Percentiles rank a stretch among this genome's conserved stretches.
Evolutionary conservation across 306 rosid species (phyloP).

Genomic region (Gynostemma pentaphyllum): DNA sequence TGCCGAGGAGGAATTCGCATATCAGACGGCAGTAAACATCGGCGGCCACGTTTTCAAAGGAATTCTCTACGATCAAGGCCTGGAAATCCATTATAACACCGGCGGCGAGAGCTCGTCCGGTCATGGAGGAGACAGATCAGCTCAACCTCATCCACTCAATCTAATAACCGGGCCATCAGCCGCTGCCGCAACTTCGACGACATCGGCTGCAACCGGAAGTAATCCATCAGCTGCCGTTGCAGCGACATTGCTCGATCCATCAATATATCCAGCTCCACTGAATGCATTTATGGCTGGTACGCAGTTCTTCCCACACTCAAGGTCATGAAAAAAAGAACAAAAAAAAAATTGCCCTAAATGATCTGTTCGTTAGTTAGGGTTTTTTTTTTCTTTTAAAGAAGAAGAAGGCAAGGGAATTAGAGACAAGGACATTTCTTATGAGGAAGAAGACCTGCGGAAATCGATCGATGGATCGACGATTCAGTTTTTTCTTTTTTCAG

Average conservation of each 20-base stretch:
- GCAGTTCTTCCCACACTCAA: conserved; percentile 85
- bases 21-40: conserved; percentile 88
- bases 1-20: conserved; percentile 76
- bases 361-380: neutral
- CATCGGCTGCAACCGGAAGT: conserved; percentile 6
- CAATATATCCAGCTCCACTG: conserved; percentile 64
- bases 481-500: neutral
- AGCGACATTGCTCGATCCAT: conserved; percentile 45
- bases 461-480: conserved; percentile 6
- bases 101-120: conserved; percentile 51
- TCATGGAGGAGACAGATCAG: conserved; percentile 30
- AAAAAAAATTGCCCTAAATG: neutral
- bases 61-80: conserved; percentile 84
- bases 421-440: neutral
- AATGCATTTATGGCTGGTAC: conserved; percentile 94
- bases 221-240: neutral
- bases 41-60: conserved; percentile 95
- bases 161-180: conserved; percentile 25
- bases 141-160: conserved; percentile 38
- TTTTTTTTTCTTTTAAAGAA: neutral
- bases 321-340: conserved; percentile 28
- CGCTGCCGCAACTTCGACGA: conserved; percentile 10
- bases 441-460: conserved; percentile 8
- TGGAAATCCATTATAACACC: conserved; percentile 31
- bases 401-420: neutral